These are phyloP conservation scores for Nothomitra cinnamomea DNA, from an alignment of 2,329 filamentous ascomycete genomes.

Conservation along the genomic window DNA sequence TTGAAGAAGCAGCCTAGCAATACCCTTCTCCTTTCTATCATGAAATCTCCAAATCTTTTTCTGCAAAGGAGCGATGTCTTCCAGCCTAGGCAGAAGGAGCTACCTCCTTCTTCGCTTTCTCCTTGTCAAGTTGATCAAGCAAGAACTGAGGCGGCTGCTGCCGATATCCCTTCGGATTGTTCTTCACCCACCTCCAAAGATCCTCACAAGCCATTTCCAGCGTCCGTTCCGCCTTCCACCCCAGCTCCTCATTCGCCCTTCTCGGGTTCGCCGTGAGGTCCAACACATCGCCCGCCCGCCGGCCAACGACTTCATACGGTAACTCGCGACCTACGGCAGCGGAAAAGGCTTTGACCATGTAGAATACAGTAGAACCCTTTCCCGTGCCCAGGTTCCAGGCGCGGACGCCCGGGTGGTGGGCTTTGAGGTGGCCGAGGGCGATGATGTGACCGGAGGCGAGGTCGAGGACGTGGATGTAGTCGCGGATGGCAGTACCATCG, in stretches of 20 bases:
- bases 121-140: constrained; percentile 42
- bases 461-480: constrained; percentile 95
- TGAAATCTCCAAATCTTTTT: too few relatives aligned
- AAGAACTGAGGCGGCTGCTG: constrained; percentile 79
- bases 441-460: constrained; percentile 72
- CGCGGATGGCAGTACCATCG: constrained; percentile 85
- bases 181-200: constrained; percentile 92
- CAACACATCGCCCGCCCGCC: constrained; percentile 78
- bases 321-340: constrained; percentile 71
- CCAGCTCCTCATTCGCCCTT: constrained; percentile 72
- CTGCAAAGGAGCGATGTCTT: too few relatives aligned
- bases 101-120: constrained; percentile 1
- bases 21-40: too few relatives aligned
- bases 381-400: constrained; percentile 96
- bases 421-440: constrained; percentile 77
- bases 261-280: constrained; percentile 86
- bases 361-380: constrained; percentile 85
- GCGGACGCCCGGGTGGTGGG: constrained; percentile 71
- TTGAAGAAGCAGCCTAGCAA: too few relatives aligned
- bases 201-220: constrained; percentile 89
- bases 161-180: constrained; percentile 89
- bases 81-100: too few relatives aligned
- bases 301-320: constrained; percentile 67
- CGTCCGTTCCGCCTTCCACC: constrained; percentile 80
- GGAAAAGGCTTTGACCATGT: constrained; percentile 93